phyloP scores from a whole-genome alignment of 2,329 filamentous ascomycete genomes.

The Penicillium frequentans region DNA sequence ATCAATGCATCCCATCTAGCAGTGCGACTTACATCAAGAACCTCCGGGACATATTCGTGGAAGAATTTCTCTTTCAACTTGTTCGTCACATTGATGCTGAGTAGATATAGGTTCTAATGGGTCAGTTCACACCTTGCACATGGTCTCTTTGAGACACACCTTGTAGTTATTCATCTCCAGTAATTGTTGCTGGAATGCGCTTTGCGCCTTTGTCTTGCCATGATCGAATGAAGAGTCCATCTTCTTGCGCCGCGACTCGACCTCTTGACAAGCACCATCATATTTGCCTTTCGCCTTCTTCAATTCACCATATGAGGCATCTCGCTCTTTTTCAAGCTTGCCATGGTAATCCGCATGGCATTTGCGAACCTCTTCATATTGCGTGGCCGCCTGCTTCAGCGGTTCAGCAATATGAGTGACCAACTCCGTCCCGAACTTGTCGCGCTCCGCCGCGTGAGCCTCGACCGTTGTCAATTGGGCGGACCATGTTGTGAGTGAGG shows the following conservation, averaged over 20 bases:
- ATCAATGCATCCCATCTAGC: background rate
- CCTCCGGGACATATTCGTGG: conserved; percentile 90
- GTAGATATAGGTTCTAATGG: conserved; percentile 84
- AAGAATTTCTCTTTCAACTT: conserved; percentile 98
- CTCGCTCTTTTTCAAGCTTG: conserved; percentile 87
- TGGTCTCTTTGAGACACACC: conserved; percentile 18
- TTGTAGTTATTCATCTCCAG: conserved; percentile 97
- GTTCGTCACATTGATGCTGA: conserved; percentile 94
- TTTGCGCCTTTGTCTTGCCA: conserved; percentile 83
- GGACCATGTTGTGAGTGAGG: conserved; percentile 94
- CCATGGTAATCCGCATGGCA: conserved; percentile 83
- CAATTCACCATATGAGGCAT: conserved; percentile 77
- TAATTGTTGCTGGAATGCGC: conserved; percentile 87
- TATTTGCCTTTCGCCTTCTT: conserved; percentile 93
- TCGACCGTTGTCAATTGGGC: conserved; percentile 91
- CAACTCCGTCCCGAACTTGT: conserved; percentile 77
- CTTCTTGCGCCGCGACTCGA: conserved; percentile 93
- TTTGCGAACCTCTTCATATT: conserved; percentile 91
- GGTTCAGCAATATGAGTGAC: conserved; percentile 82
- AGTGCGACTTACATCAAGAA: conserved; percentile 69
- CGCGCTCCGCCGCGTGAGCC: conserved; percentile 82
- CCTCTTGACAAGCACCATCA: conserved; percentile 87
- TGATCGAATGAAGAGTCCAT: conserved; percentile 87
- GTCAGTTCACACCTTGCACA: background rate
- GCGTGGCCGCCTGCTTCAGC: conserved; percentile 68